Percentiles rank a stretch among this genome's conserved stretches.
These are phyloP conservation scores for Lasiosphaeris hirsuta DNA, from an alignment of 495 filamentous ascomycete genomes.

Conservation along the genomic window DNA sequence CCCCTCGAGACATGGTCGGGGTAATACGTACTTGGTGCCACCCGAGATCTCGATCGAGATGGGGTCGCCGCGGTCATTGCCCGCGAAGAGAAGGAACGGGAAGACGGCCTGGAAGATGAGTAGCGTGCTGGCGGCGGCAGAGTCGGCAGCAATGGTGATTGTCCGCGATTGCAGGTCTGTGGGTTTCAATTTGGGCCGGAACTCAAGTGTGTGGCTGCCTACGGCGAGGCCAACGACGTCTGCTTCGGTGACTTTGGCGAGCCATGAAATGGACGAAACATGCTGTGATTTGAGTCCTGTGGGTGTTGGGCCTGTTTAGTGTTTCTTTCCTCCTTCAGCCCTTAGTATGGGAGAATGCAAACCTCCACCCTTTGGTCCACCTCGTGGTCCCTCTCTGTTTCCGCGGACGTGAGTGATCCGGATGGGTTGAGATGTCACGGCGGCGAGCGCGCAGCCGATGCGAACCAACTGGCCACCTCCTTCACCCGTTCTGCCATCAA, in stretches of 20 bases:
- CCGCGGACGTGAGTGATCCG: constrained; percentile 67
- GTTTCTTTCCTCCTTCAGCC: not conserved
- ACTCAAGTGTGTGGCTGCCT: constrained; percentile 53
- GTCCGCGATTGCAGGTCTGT: constrained; percentile 35
- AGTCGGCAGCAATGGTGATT: constrained; percentile 43
- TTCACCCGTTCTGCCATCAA: constrained; percentile 74
- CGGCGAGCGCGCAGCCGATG: constrained; percentile 64
- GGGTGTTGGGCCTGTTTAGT: not conserved
- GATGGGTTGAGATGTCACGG: constrained; percentile 62
- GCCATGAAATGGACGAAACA: constrained; percentile 61
- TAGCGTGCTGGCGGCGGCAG: constrained; percentile 50
- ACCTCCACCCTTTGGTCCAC: constrained; percentile 24
- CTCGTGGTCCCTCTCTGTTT: constrained; percentile 50
- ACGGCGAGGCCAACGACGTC: constrained; percentile 51
- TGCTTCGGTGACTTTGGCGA: constrained; percentile 59
- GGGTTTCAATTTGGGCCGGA: constrained; percentile 43
- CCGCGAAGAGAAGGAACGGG: constrained; percentile 67
- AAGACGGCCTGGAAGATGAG: constrained; percentile 82
- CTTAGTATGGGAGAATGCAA: constrained; percentile 19
- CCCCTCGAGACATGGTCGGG: too few relatives aligned
- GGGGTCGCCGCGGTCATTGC: constrained; percentile 35
- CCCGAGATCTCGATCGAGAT: constrained; percentile 63
- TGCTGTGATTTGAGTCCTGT: constrained; percentile 75
- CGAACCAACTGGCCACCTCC: constrained; percentile 83
- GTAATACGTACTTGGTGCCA: constrained; percentile 58